Percentiles rank a stretch among this genome's conserved stretches.
phyloP scores from a whole-genome alignment of 2,329 filamentous ascomycete genomes.

The Grosmannia huntii region DNA sequence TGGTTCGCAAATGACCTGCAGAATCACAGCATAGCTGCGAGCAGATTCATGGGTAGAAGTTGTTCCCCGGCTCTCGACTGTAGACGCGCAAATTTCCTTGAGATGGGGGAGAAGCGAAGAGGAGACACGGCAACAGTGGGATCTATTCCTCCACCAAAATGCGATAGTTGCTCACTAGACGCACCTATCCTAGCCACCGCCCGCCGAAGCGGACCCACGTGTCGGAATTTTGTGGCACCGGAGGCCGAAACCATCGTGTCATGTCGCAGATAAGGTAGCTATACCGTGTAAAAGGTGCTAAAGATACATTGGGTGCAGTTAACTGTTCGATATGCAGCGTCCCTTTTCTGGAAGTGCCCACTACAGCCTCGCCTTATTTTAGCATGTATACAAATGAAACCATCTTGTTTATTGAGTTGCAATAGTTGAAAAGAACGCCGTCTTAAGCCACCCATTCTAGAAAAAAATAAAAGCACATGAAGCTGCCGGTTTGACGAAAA shows the following conservation, averaged over 20 bases:
- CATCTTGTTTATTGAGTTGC: too few species aligned
- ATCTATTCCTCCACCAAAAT: constrained; percentile 2
- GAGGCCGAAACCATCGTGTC: not conserved
- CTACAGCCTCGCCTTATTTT: not conserved
- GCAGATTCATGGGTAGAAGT: not conserved
- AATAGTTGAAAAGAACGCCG: not conserved
- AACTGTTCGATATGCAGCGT: too few species aligned
- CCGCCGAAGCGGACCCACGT: not conserved
- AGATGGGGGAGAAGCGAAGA: not conserved
- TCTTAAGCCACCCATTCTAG: not conserved
- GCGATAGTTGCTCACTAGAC: not conserved
- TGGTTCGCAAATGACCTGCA: not conserved
- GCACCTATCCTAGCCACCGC: not conserved
- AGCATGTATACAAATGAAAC: too few species aligned
- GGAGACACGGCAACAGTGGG: not conserved
- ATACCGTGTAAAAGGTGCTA: not conserved
- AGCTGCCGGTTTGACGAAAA: not conserved
- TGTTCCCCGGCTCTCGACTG: not conserved
- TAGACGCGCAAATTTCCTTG: not conserved
- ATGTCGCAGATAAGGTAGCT: constrained; percentile 6
- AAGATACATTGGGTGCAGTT: not conserved
- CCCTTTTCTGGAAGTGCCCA: not conserved
- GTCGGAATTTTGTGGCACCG: constrained; percentile 1
- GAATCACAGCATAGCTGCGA: constrained; percentile 3
- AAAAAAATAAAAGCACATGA: not conserved